Conservation (phyloP, 2,329 filamentous ascomycete species). For the Arthrobotrys musiformis region DNA sequence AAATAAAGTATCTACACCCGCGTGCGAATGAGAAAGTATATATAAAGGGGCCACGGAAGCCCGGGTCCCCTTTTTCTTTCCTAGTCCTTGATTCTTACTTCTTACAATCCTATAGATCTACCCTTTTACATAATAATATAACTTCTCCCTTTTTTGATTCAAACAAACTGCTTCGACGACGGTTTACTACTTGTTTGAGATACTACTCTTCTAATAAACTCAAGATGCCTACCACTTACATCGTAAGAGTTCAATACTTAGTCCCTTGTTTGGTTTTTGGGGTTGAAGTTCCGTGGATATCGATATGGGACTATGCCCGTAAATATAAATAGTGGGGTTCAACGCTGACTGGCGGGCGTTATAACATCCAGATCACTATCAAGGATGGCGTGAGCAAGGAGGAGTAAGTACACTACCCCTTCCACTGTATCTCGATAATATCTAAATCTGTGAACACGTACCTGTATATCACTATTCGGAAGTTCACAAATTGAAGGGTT, state of each 20-base stretch:
- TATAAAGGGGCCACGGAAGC: neutral
- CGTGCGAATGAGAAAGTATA: slow-evolving; percentile 44
- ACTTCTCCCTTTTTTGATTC: neutral
- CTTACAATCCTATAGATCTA: neutral
- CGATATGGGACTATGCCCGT: too few relatives aligned
- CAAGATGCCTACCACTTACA: slow-evolving; percentile 22
- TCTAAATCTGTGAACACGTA: too few relatives aligned
- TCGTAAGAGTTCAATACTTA: slow-evolving; percentile 3
- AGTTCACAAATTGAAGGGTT: too few relatives aligned
- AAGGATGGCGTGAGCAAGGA: slow-evolving; percentile 24
- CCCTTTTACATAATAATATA: neutral
- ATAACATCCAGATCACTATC: slow-evolving; percentile 26
- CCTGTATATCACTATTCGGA: too few relatives aligned
- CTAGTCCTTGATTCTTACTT: too few relatives aligned
- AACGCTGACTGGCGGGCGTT: neutral
- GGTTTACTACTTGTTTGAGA: neutral
- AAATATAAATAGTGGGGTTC: slow-evolving; percentile 17
- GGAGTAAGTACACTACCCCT: slow-evolving; percentile 7
- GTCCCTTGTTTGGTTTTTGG: neutral
- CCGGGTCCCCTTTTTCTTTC: neutral
- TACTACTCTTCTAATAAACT: neutral
- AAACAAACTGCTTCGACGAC: neutral
- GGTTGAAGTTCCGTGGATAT: too few relatives aligned
- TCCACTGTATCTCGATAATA: too few relatives aligned
- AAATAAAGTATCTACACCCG: neutral